A percentile compares a stretch with the other conserved stretches of the same genome.
These are phyloP conservation scores for Linderina pennispora DNA, from an alignment of 192 early-diverging fungal genomes.

Conservation along the genomic window DNA sequence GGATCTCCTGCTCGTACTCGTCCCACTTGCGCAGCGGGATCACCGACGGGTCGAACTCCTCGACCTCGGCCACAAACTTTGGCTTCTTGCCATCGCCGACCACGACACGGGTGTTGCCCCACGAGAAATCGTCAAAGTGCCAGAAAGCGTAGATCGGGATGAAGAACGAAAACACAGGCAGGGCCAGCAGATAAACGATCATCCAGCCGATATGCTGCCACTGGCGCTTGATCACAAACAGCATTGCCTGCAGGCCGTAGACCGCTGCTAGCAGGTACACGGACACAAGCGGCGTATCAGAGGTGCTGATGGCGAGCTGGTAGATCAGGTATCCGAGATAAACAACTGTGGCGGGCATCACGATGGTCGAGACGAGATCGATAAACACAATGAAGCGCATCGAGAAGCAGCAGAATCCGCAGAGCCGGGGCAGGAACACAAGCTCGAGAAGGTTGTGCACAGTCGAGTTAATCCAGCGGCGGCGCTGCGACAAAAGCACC, in stretches of 20 bases:
- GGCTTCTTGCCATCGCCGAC: constrained; percentile 76
- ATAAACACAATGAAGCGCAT: constrained; percentile 97
- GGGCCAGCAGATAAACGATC: constrained; percentile 91
- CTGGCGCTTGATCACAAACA: constrained; percentile 87
- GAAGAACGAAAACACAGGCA: constrained; percentile 88
- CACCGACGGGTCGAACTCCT: constrained; percentile 68
- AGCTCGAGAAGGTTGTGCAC: constrained; percentile 98
- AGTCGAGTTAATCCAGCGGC: constrained; percentile 99
- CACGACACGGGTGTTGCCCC: constrained; percentile 96
- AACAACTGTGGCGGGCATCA: constrained; percentile 89
- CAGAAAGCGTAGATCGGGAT: constrained; percentile 95
- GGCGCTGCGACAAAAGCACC: constrained; percentile 95
- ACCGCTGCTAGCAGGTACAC: constrained; percentile 81
- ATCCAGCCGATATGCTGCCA: constrained; percentile 97
- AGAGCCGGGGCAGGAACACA: constrained; percentile 86
- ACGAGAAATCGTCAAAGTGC: constrained; percentile 99
- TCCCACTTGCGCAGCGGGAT: constrained; percentile 83
- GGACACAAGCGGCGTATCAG: constrained; percentile 71
- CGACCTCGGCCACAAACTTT: constrained; percentile 56
- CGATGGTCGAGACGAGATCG: constrained; percentile 89
- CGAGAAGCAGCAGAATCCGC: constrained; percentile 97
- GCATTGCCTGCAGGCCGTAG: constrained; percentile 86
- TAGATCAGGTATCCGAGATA: constrained; percentile 89
- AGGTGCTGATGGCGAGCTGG: constrained; percentile 51
- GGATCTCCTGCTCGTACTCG: constrained; percentile 68